phyloP scores from a whole-genome alignment of 2,329 filamentous ascomycete species.

The Exophiala xenobiotica region DNA sequence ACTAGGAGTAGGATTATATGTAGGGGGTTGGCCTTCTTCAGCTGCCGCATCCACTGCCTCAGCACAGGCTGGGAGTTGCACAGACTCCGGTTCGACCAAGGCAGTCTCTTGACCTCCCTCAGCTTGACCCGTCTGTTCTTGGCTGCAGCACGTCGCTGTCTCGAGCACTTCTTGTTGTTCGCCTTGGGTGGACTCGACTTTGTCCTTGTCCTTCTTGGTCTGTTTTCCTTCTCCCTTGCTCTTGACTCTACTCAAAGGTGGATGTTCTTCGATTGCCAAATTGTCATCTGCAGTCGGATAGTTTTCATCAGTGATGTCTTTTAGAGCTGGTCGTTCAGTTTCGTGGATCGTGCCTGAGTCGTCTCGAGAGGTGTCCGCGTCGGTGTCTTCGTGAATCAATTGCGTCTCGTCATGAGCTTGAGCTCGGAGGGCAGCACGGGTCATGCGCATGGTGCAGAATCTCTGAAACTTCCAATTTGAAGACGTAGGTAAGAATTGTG shows the following conservation, averaged over 20 bases:
- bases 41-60: constrained; percentile 3
- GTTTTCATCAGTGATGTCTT: constrained; percentile 30
- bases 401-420: constrained; percentile 24
- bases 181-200: background rate
- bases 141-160: background rate
- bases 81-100: background rate
- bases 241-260: constrained; percentile 14
- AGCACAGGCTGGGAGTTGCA: background rate
- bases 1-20: constrained; percentile 3
- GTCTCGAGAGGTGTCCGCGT: constrained; percentile 10
- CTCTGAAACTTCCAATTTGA: background rate
- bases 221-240: constrained; percentile 15
- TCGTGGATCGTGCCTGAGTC: constrained; percentile 10
- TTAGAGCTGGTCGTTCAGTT: constrained; percentile 20
- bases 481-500: background rate
- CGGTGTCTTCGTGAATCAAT: constrained; percentile 25
- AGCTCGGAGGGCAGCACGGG: constrained; percentile 30
- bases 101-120: background rate
- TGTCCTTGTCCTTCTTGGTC: constrained; percentile 9
- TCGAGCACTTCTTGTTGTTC: background rate
- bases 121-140: background rate
- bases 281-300: constrained; percentile 17
- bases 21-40: constrained; percentile 3
- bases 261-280: constrained; percentile 6
- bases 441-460: constrained; percentile 28